These are phyloP conservation scores for Fusarium robinianum DNA, from an alignment of 2,329 filamentous ascomycete species.

Conservation along the genomic window DNA sequence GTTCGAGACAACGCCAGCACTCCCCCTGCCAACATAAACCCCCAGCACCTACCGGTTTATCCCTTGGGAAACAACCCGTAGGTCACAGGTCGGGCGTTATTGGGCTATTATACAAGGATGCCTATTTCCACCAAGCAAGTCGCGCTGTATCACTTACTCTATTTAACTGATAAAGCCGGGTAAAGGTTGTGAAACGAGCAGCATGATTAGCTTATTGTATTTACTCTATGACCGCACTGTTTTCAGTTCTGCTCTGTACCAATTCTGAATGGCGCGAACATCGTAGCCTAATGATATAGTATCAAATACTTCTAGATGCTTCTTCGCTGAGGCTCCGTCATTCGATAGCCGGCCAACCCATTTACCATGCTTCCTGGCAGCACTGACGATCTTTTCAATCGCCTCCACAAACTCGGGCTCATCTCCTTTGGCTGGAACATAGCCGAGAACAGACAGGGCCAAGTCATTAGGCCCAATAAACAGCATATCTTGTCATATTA, in stretches of 20 bases:
- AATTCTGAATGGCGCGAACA: slow-evolving; percentile 54
- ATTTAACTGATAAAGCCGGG: too few relatives aligned
- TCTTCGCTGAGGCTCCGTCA: slow-evolving; percentile 48
- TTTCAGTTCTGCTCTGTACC: slow-evolving; percentile 50
- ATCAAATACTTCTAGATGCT: slow-evolving; percentile 45
- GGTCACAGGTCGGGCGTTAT: too few relatives aligned
- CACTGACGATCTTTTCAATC: slow-evolving; percentile 50
- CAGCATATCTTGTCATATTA: slow-evolving; percentile 40
- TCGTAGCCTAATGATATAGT: slow-evolving; percentile 51
- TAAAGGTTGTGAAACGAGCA: too few relatives aligned
- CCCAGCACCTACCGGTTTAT: too few relatives aligned
- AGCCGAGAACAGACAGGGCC: slow-evolving; percentile 45
- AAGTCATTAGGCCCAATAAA: slow-evolving; percentile 54
- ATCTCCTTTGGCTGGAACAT: slow-evolving; percentile 50
- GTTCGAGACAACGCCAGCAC: too few relatives aligned
- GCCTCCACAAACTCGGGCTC: slow-evolving; percentile 54
- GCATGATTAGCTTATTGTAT: too few relatives aligned
- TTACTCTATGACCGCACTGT: slow-evolving; percentile 41
- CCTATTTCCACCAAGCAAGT: too few relatives aligned
- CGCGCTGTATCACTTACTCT: too few relatives aligned
- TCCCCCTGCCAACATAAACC: too few relatives aligned
- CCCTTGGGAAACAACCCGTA: too few relatives aligned
- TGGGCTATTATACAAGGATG: too few relatives aligned
- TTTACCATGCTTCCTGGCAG: slow-evolving; percentile 54
- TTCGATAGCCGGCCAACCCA: slow-evolving; percentile 55